Percentiles rank a stretch among this genome's conserved stretches.
Evolutionary conservation across 805 yeast genomes (phyloP).

Genomic region (Ogataea chonburiensis): DNA sequence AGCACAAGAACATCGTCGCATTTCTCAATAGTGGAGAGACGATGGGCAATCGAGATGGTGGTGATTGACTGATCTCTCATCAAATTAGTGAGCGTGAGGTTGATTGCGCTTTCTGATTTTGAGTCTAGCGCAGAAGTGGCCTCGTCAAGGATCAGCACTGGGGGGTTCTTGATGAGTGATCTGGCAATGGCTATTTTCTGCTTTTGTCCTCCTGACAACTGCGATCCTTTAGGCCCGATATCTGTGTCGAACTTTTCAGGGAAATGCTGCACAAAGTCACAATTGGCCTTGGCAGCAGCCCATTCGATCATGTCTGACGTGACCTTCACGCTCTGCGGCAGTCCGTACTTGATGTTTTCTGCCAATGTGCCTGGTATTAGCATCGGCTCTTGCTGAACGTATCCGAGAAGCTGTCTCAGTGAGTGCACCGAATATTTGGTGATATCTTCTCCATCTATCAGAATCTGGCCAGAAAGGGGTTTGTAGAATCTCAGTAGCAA

Average conservation of each 20-base stretch:
- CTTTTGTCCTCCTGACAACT: slow-evolving; percentile 71
- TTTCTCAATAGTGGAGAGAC: slow-evolving; percentile 82
- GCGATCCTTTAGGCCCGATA: slow-evolving; percentile 77
- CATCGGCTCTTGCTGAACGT: slow-evolving; percentile 91
- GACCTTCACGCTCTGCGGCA: slow-evolving; percentile 45
- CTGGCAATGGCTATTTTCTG: slow-evolving; percentile 77
- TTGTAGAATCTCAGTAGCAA: slow-evolving; percentile 81
- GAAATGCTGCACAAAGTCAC: slow-evolving; percentile 68
- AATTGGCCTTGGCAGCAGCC: slow-evolving; percentile 74
- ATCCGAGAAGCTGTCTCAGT: slow-evolving; percentile 72
- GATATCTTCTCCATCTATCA: slow-evolving; percentile 66
- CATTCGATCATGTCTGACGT: slow-evolving; percentile 57
- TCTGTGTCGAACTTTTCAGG: slow-evolving; percentile 80
- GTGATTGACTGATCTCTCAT: slow-evolving; percentile 62
- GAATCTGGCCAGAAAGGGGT: slow-evolving; percentile 65
- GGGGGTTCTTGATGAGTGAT: slow-evolving; percentile 66
- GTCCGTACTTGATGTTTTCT: slow-evolving; percentile 84
- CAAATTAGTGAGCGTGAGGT: slow-evolving; percentile 62
- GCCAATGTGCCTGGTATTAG: slow-evolving; percentile 82
- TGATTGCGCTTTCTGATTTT: slow-evolving; percentile 82
- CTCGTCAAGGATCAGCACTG: slow-evolving; percentile 64
- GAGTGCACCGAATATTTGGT: slow-evolving; percentile 70
- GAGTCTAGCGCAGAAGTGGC: slow-evolving; percentile 94
- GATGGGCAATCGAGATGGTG: slow-evolving; percentile 85
- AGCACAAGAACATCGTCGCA: slow-evolving; percentile 81